Base-by-base conservation (phyloP, 768 basidiomycete species). In the Mycena pura region DNA sequence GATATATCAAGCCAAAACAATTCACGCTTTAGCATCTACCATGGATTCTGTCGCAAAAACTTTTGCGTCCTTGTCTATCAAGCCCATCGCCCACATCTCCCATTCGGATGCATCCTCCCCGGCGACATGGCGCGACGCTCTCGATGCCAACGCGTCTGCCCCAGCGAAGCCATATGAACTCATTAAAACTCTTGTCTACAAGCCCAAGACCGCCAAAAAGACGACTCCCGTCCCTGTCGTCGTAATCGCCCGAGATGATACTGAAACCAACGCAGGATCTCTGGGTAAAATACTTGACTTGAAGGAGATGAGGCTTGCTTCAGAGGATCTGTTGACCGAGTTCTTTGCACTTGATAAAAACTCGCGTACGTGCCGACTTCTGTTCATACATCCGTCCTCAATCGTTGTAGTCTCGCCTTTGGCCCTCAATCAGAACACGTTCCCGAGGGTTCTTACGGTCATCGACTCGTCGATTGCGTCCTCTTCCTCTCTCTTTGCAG, bases 201-300 rank as follows among this genome's bases (percentile, higher is more conserved):
- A 98, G 73, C 95, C 95, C 29, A 96, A 96, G 77, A 94, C 95
- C 3, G 90, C 95, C n/a, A 97, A 97, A 74, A 84, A 86, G 0
- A 92, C 91, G 7, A 86, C 84, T 28, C 87, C 93, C 2, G 83
- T 93, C 51, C 95, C 95, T 8, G 87, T 98, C 58, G 83, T 98
- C 65, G 89, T 96, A 60, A 84, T 98, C 73, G 92, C 93, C 10
- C 82, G 86, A 69, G 94, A 96, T 70, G 81, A 84, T 25, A 92
- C 92, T n/a, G 91, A 95, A 69, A 91, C 90, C 8, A 88, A 84
- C 73, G 90, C 93, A 3, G 83, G 80, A 4, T 84, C 87, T 13
- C 83, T 97, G 63, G 91, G 84, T 31, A 95, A 92, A 77, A 87
- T 85, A 72, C 81, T 93, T 52, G 87, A 85, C 72, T 70, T 96